Evolutionary conservation across 2,329 filamentous ascomycete species (phyloP).

Genomic region (Aspergillus glaucus): DNA sequence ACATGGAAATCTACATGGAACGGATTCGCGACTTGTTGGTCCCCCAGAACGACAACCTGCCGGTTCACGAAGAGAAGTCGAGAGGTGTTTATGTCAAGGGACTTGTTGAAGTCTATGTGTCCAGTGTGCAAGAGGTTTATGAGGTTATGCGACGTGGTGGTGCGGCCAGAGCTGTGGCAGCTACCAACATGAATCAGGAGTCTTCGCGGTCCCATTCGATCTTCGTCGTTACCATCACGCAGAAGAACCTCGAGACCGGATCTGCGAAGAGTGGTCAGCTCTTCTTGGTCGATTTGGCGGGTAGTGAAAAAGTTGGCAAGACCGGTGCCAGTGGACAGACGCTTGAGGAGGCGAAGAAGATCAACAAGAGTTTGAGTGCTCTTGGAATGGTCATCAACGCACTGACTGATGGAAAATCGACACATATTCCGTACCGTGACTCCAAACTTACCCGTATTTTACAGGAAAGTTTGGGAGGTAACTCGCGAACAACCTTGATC

Average conservation of each 20-base stretch:
- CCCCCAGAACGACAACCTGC: constrained; percentile 91
- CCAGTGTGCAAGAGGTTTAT: constrained; percentile 90
- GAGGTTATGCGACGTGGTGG: constrained; percentile 94
- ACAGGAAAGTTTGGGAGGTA: constrained; percentile 95
- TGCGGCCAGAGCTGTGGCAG: constrained; percentile 79
- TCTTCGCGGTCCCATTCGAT: constrained; percentile 98
- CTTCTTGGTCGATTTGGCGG: constrained; percentile 95
- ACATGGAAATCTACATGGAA: constrained; percentile 99
- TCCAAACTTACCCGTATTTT: constrained; percentile 95
- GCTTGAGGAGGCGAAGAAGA: constrained; percentile 97
- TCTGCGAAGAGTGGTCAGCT: constrained; percentile 94
- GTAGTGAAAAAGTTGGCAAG: constrained; percentile 98
- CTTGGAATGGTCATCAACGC: constrained; percentile 99
- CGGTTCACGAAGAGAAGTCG: constrained; percentile 97
- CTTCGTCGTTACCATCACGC: constrained; percentile 91
- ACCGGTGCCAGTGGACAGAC: constrained; percentile 96
- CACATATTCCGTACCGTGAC: constrained; percentile 92
- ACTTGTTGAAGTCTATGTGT: constrained; percentile 88
- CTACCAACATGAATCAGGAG: constrained; percentile 99
- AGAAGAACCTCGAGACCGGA: constrained; percentile 95
- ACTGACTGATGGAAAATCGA: constrained; percentile 93
- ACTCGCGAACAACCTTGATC: constrained; percentile 95
- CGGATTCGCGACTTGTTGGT: constrained; percentile 87
- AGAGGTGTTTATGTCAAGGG: constrained; percentile 96
- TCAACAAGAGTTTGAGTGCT: constrained; percentile 98